Conservation (phyloP, 1,284 basidiomycete species). For the Quambalaria eucalypti region DNA sequence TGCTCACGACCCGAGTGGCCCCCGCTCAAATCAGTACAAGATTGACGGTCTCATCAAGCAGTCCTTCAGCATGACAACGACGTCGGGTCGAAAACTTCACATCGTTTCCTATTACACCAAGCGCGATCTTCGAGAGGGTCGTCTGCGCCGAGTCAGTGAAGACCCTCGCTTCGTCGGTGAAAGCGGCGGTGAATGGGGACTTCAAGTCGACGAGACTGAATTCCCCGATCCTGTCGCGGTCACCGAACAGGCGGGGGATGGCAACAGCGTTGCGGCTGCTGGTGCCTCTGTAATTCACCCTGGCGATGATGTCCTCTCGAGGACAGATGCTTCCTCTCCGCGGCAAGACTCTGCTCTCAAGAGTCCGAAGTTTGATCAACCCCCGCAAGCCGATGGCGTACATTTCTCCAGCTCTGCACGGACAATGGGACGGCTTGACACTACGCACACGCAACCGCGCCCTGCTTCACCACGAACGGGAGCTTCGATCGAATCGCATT, state of each 20-base stretch:
- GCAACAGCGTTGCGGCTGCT: not conserved
- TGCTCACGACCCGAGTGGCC: conserved; percentile 20
- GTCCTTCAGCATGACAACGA: conserved; percentile 45
- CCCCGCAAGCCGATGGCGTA: not conserved
- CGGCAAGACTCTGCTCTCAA: too few species aligned
- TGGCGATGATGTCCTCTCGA: not conserved
- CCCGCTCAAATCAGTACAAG: conserved; percentile 42
- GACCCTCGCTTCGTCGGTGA: conserved; percentile 39
- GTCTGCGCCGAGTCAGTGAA: conserved; percentile 37
- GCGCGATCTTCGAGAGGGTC: conserved; percentile 32
- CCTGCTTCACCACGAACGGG: not conserved
- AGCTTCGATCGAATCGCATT: not conserved
- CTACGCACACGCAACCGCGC: not conserved
- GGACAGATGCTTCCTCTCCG: not conserved
- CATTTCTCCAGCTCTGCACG: not conserved
- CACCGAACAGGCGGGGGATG: conserved; percentile 4
- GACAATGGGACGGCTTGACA: not conserved
- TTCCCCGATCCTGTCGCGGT: conserved; percentile 14
- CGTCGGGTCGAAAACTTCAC: conserved; percentile 42
- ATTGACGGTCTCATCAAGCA: conserved; percentile 46
- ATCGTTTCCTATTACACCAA: conserved; percentile 46
- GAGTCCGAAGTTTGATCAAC: not conserved
- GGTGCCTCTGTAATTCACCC: not conserved
- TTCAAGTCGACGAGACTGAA: conserved; percentile 28
- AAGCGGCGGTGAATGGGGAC: conserved; percentile 36